Percentiles rank a stretch among this genome's conserved stretches.
These are phyloP conservation scores for Lodderomyces margitis DNA, from an alignment of 1,139 yeast genomes.

Conservation along the genomic window DNA sequence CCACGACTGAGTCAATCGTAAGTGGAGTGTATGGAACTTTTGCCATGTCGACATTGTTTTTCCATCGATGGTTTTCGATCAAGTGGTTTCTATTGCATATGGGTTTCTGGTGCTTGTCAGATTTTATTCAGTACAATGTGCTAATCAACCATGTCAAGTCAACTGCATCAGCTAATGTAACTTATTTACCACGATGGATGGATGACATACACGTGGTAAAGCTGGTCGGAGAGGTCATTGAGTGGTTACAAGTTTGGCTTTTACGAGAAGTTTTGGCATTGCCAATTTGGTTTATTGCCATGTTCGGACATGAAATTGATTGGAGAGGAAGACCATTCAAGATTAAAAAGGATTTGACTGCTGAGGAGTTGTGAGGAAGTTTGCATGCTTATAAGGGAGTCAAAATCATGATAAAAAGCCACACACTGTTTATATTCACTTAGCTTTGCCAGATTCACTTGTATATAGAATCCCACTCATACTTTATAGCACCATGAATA, in stretches of 20 bases:
- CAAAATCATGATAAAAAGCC: too few relatives aligned
- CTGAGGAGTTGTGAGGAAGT: constrained; percentile 52
- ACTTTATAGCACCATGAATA: too few relatives aligned
- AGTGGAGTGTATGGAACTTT: constrained; percentile 68
- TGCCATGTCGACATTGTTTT: constrained; percentile 52
- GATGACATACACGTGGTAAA: constrained; percentile 3
- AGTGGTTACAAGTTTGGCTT: constrained; percentile 53
- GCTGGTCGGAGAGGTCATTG: constrained; percentile 8
- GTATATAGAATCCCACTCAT: too few relatives aligned
- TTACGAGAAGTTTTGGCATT: constrained; percentile 72
- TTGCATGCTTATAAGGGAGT: too few relatives aligned
- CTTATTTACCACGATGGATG: constrained; percentile 33
- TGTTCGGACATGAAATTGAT: constrained; percentile 72
- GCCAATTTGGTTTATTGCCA: constrained; percentile 82
- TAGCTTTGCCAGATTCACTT: too few relatives aligned
- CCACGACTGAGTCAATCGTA: constrained; percentile 76
- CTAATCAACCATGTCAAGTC: constrained; percentile 33
- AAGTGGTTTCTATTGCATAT: constrained; percentile 52
- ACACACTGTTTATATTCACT: too few relatives aligned
- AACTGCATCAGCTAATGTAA: constrained; percentile 17
- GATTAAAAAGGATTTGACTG: constrained; percentile 72
- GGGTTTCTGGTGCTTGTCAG: constrained; percentile 60
- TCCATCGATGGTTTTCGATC: constrained; percentile 30
- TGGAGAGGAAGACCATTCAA: constrained; percentile 83
- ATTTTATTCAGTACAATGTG: constrained; percentile 55